Percentiles rank a stretch among this genome's conserved stretches.
Evolutionary conservation across 129 eudicot genomes (phyloP).

Genomic region (Pseudognaphalium luteoalbum): DNA sequence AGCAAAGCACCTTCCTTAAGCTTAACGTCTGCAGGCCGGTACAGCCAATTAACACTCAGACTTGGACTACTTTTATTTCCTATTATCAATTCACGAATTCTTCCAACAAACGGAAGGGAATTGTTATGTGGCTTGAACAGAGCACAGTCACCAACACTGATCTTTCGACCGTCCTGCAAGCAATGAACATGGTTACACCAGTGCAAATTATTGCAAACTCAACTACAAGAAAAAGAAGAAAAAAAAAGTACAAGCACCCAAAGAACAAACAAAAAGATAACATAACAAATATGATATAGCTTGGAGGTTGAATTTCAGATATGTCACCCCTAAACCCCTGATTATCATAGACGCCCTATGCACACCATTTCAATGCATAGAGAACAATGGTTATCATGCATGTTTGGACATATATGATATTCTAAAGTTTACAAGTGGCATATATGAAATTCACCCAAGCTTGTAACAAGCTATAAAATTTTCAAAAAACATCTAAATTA

Average conservation of each 20-base stretch:
- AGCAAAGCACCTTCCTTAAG: constrained; percentile 59
- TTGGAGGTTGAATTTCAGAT: neutral
- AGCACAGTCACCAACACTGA: constrained; percentile 81
- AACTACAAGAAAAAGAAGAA: neutral
- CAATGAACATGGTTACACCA: constrained; percentile 1
- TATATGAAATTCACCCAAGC: neutral
- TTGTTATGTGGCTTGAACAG: constrained; percentile 65
- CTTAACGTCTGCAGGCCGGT: constrained; percentile 69
- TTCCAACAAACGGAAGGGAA: constrained; percentile 71
- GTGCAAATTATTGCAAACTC: neutral
- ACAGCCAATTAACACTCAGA: constrained; percentile 75
- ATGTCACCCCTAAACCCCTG: neutral
- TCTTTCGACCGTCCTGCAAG: constrained; percentile 71
- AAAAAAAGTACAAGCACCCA: neutral
- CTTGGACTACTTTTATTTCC: constrained; percentile 46
- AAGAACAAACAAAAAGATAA: neutral
- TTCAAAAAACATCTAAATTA: constrained; percentile 6
- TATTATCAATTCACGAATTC: constrained; percentile 51
- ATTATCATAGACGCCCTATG: neutral
- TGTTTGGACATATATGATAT: neutral
- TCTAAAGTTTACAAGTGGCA: neutral
- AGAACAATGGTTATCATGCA: neutral
- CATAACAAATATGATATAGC: neutral
- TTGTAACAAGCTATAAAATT: neutral
- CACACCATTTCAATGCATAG: too few relatives aligned